These are phyloP conservation scores for Aspergillus terreus DNA, from an alignment of 2,329 filamentous ascomycete genomes.

Conservation along the genomic window DNA sequence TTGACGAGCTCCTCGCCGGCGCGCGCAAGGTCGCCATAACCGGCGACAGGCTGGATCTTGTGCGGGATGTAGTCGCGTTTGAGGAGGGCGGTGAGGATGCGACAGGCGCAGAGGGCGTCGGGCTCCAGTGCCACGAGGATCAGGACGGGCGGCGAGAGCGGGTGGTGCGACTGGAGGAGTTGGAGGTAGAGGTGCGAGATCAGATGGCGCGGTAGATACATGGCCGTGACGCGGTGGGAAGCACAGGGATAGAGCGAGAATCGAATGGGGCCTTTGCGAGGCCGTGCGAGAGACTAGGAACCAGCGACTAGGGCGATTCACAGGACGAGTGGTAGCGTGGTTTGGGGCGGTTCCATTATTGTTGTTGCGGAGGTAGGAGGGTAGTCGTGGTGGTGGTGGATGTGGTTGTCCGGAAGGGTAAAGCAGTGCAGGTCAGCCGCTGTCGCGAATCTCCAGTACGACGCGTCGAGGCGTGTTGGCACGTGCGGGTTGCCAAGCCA, in stretches of 20 bases:
- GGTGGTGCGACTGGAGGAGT: conserved; percentile 79
- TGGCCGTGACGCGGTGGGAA: conserved; percentile 39
- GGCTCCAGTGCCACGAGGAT: conserved; percentile 91
- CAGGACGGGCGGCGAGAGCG: conserved; percentile 85
- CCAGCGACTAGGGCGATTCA: neutral
- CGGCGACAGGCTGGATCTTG: conserved; percentile 92
- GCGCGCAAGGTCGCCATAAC: conserved; percentile 82
- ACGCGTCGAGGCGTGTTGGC: too few species aligned
- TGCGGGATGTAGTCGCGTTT: conserved; percentile 97
- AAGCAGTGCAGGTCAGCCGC: too few species aligned
- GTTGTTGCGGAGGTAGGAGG: neutral
- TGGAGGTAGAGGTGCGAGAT: conserved; percentile 90
- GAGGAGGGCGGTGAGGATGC: conserved; percentile 86
- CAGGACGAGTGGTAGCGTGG: neutral
- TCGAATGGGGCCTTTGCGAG: neutral
- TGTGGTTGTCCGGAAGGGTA: neutral
- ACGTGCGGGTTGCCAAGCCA: too few species aligned
- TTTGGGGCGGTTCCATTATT: too few species aligned
- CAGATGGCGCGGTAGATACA: conserved; percentile 91
- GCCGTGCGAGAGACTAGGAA: neutral
- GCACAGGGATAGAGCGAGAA: neutral
- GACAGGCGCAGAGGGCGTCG: conserved; percentile 91
- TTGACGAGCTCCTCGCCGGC: conserved; percentile 74
- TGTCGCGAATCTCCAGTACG: too few species aligned
- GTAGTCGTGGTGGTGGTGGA: neutral